A percentile compares a stretch with the other conserved stretches of the same genome.
Conservation (phyloP, 2,329 filamentous ascomycete genomes). For the Trichoderma polysporum region DNA sequence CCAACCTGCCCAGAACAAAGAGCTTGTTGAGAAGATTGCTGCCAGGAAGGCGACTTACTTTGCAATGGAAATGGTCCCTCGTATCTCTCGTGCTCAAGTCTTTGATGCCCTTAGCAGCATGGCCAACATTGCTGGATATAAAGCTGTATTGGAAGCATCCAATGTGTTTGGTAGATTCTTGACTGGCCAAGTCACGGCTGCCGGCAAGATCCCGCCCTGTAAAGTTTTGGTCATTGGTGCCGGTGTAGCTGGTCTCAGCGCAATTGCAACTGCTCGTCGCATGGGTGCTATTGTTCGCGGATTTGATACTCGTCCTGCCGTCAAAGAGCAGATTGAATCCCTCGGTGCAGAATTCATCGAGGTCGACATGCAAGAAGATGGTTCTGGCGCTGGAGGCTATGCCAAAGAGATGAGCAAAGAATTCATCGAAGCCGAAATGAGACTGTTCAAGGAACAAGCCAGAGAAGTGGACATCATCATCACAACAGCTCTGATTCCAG, state of each 20-base stretch:
- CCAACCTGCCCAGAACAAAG: conserved; percentile 77
- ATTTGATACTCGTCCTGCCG: conserved; percentile 87
- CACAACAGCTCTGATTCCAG: conserved; percentile 88
- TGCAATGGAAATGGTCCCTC: conserved; percentile 90
- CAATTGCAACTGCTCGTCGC: conserved; percentile 80
- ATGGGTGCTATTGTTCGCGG: conserved; percentile 88
- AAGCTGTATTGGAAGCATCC: conserved; percentile 84
- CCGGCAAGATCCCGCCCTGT: conserved; percentile 84
- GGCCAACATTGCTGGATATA: conserved; percentile 94
- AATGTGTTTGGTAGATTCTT: conserved; percentile 87
- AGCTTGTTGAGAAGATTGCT: conserved; percentile 71
- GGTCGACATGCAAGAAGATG: conserved; percentile 81
- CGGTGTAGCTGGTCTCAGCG: conserved; percentile 83
- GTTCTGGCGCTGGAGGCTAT: conserved; percentile 80
- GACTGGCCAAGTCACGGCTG: conserved; percentile 86
- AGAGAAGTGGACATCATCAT: conserved; percentile 89
- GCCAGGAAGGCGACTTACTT: conserved; percentile 71
- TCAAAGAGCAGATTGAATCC: conserved; percentile 85
- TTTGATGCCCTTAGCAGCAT: conserved; percentile 90
- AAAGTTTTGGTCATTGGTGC: conserved; percentile 90
- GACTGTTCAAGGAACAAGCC: conserved; percentile 83
- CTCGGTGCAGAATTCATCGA: conserved; percentile 88
- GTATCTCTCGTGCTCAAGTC: conserved; percentile 83
- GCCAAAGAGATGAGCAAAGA: conserved; percentile 94
- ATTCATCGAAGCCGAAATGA: conserved; percentile 92